Evolutionary conservation across 129 eudicot species (phyloP).

Genomic region (Solidago caesia): DNA sequence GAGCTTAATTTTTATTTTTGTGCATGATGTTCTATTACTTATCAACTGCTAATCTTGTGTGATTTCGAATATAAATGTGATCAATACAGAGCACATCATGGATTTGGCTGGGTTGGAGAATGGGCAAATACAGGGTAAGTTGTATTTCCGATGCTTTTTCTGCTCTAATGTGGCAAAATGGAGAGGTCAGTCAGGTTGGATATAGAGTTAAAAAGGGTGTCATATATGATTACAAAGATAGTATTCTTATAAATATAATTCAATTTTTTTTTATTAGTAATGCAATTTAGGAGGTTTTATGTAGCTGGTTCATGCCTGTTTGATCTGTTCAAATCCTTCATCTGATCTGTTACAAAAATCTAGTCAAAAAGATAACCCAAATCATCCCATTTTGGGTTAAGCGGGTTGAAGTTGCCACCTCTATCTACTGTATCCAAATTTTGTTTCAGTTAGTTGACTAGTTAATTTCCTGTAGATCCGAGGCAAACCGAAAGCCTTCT

Average conservation of each 20-base stretch:
- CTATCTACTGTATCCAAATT: neutral
- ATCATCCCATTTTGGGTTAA: neutral
- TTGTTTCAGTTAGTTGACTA: slow-evolving; percentile 1
- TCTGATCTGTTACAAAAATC: neutral
- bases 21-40: neutral
- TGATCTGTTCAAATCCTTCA: neutral
- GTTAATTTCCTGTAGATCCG: slow-evolving; percentile 51
- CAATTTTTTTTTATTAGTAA: neutral
- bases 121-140: slow-evolving; percentile 98
- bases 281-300: neutral
- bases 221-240: neutral
- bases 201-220: neutral
- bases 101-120: slow-evolving; percentile 99
- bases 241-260: neutral
- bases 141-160: slow-evolving; percentile 11
- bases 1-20: slow-evolving; percentile 12
- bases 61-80: slow-evolving; percentile 6
- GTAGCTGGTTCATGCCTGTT: neutral
- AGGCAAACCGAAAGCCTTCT: slow-evolving; percentile 54
- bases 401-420: neutral
- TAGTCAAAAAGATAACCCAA: neutral
- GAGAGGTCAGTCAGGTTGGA: neutral
- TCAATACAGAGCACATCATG: slow-evolving; percentile 89
- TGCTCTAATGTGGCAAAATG: neutral
- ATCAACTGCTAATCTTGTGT: slow-evolving; percentile 21